Conservation (phyloP, 306 rosid species). For the Cicer pinnatifidum region DNA sequence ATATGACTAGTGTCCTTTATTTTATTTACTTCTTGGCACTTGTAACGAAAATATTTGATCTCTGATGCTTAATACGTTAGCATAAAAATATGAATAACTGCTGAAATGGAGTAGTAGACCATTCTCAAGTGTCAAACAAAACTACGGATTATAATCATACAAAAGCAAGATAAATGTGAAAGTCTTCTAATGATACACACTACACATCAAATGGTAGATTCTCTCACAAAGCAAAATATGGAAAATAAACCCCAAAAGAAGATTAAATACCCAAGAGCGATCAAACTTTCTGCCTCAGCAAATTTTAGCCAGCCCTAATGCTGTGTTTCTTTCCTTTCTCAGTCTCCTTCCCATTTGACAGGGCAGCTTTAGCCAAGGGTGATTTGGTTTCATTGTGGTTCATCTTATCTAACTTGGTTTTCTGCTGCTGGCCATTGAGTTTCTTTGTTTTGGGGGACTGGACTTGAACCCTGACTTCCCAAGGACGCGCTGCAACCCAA, state of each 20-base stretch:
- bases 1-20: background rate
- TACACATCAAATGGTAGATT: slow-evolving; percentile 40
- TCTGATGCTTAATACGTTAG: background rate
- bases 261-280: slow-evolving; percentile 28
- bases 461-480: slow-evolving; percentile 64
- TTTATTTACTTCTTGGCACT: background rate
- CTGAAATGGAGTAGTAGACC: slow-evolving; percentile 22
- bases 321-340: slow-evolving; percentile 58
- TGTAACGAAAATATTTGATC: background rate
- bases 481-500: slow-evolving; percentile 90
- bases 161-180: background rate
- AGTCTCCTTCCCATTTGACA: slow-evolving; percentile 55
- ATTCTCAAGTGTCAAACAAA: slow-evolving; percentile 17
- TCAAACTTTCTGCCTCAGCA: slow-evolving; percentile 19
- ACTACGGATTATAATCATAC: slow-evolving; percentile 26
- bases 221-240: slow-evolving; percentile 46
- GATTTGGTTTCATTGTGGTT: slow-evolving; percentile 45
- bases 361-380: slow-evolving; percentile 41
- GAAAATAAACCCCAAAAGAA: slow-evolving; percentile 20
- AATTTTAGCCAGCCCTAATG: slow-evolving; percentile 38
- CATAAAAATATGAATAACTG: background rate
- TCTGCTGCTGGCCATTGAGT: slow-evolving; percentile 48
- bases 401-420: slow-evolving; percentile 44
- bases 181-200: slow-evolving; percentile 18
- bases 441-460: slow-evolving; percentile 57